Evolutionary conservation across 2,329 filamentous ascomycete species (phyloP).

Genomic region (Phaeosphaeria sp.): DNA sequence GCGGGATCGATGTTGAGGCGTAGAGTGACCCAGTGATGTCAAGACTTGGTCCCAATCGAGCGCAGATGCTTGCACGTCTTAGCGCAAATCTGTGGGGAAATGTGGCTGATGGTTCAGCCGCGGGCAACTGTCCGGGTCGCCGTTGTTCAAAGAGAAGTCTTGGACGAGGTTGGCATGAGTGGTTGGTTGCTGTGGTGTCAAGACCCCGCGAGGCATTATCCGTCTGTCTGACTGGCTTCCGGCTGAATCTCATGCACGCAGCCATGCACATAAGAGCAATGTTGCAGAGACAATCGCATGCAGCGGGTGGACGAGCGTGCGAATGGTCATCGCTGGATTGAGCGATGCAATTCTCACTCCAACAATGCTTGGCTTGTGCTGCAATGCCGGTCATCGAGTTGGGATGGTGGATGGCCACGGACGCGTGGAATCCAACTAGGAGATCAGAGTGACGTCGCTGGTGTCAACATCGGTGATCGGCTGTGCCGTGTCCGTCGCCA

Average conservation of each 20-base stretch:
- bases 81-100: constrained; percentile 22
- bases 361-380: constrained; percentile 2
- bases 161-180: constrained; percentile 3
- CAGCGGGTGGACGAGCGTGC: neutral
- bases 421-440: constrained; percentile 1
- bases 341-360: neutral
- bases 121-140: constrained; percentile 12
- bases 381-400: neutral
- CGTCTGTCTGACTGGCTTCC: neutral
- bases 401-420: neutral
- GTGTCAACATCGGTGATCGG: neutral
- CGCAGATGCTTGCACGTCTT: constrained; percentile 16
- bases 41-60: constrained; percentile 22
- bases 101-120: constrained; percentile 24
- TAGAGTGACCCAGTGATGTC: constrained; percentile 15
- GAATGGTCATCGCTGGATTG: neutral
- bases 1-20: constrained; percentile 15
- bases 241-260: neutral
- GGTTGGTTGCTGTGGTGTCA: constrained; percentile 4
- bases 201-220: neutral
- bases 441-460: constrained; percentile 1
- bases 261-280: neutral
- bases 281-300: constrained; percentile 1
- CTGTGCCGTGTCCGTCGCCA: neutral
- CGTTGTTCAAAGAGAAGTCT: constrained; percentile 10